These are phyloP conservation scores for Senecio squalidus DNA, from an alignment of 140 eudicot species.

Conservation along the genomic window DNA sequence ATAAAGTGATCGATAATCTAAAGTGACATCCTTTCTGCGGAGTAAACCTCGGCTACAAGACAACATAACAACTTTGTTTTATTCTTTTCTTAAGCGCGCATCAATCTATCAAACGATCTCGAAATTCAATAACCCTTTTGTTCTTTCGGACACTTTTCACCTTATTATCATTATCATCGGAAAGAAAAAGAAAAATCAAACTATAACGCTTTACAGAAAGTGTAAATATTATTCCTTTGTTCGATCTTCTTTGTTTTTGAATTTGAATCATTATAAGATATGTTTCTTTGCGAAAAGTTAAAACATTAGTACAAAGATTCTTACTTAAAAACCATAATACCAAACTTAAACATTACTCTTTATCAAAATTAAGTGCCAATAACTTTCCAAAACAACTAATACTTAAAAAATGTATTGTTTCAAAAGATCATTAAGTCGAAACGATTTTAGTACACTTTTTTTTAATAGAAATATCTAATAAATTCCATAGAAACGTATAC, in stretches of 20 bases:
- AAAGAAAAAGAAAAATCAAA: conserved; percentile 18
- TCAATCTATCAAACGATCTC: conserved; percentile 26
- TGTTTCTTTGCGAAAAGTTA: conserved; percentile 23
- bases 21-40: not conserved
- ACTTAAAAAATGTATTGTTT: too few species aligned
- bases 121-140: conserved; percentile 10
- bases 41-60: conserved; percentile 16
- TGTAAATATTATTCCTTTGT: conserved; percentile 29
- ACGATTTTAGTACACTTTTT: too few species aligned
- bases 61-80: conserved; percentile 22
- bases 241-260: conserved; percentile 34
- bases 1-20: not conserved
- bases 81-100: conserved; percentile 26
- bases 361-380: not conserved
- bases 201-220: conserved; percentile 25
- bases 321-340: conserved; percentile 5
- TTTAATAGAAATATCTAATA: too few species aligned
- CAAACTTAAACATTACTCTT: conserved; percentile 17
- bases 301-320: conserved; percentile 22
- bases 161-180: conserved; percentile 11
- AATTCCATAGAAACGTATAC: too few species aligned
- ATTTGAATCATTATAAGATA: conserved; percentile 21
- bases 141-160: conserved; percentile 22
- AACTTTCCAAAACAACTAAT: too few species aligned
- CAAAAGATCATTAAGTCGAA: too few species aligned